Conservation (phyloP, 306 rosid genomes). For the Acacia confusa region DNA sequence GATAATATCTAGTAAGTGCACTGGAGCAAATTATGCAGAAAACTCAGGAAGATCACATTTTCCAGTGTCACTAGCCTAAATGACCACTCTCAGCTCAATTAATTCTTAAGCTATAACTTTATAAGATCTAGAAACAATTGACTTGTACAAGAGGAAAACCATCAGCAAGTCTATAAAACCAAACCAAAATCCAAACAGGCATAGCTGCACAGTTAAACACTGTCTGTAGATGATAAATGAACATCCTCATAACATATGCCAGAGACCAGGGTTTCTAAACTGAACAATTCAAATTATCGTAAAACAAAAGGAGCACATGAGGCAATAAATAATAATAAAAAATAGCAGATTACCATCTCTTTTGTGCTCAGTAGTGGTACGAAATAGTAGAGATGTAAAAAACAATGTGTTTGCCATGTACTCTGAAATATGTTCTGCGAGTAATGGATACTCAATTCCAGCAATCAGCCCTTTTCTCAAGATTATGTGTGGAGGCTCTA, state of each 20-base stretch:
- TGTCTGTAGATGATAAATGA: neutral
- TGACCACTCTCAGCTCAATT: constrained; percentile 21
- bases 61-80: neutral
- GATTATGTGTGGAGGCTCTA: constrained; percentile 91
- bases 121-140: neutral
- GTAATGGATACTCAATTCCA: constrained; percentile 71
- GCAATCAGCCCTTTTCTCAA: constrained; percentile 88
- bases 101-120: neutral
- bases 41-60: neutral
- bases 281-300: neutral
- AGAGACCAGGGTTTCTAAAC: neutral
- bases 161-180: neutral
- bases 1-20: neutral
- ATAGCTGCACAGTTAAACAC: neutral
- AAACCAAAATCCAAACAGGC: neutral
- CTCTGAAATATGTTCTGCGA: constrained; percentile 72
- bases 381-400: constrained; percentile 73
- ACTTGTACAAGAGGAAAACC: neutral
- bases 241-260: neutral
- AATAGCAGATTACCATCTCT: constrained; percentile 53
- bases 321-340: neutral
- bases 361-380: constrained; percentile 74
- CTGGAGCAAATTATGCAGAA: neutral
- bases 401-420: constrained; percentile 82
- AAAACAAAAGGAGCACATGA: neutral